phyloP scores from a whole-genome alignment of 345 rosid genomes.

The Gossypium sturtianum region DNA sequence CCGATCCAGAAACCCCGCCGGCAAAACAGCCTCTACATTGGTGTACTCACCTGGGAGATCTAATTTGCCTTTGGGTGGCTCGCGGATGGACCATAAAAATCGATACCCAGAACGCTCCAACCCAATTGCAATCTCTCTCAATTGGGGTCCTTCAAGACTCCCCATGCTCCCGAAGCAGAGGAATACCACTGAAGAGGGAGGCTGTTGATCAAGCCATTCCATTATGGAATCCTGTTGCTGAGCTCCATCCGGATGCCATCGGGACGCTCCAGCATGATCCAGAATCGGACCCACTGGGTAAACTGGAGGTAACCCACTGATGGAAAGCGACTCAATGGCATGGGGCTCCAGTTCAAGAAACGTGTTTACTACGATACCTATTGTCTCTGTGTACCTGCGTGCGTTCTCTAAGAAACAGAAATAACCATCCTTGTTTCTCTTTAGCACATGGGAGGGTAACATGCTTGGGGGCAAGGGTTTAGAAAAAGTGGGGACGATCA shows the following conservation, averaged over 20 bases:
- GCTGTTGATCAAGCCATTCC: conserved; percentile 15
- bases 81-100: conserved; percentile 21
- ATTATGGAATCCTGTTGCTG: not conserved
- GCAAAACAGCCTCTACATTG: conserved; percentile 1
- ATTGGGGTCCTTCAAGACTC: conserved; percentile 3
- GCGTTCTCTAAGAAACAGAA: conserved; percentile 20
- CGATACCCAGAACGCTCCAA: conserved; percentile 17
- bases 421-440: conserved; percentile 20
- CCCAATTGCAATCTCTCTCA: conserved; percentile 21
- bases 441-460: conserved; percentile 23
- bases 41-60: not conserved
- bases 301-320: conserved; percentile 14
- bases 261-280: conserved; percentile 22
- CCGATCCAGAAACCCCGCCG: conserved; percentile 18
- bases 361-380: conserved; percentile 31
- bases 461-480: conserved; percentile 21
- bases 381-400: conserved; percentile 15
- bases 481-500: conserved; percentile 22
- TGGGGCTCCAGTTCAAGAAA: conserved; percentile 28
- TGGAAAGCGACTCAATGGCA: conserved; percentile 17
- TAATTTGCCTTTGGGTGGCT: not conserved
- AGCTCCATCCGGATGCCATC: conserved; percentile 24
- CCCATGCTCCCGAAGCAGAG: conserved; percentile 26
- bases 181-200: conserved; percentile 17
- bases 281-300: conserved; percentile 28